These are phyloP conservation scores for Peronospora tabacina DNA, from an alignment of 352 stramenopile species.

Conservation along the genomic window DNA sequence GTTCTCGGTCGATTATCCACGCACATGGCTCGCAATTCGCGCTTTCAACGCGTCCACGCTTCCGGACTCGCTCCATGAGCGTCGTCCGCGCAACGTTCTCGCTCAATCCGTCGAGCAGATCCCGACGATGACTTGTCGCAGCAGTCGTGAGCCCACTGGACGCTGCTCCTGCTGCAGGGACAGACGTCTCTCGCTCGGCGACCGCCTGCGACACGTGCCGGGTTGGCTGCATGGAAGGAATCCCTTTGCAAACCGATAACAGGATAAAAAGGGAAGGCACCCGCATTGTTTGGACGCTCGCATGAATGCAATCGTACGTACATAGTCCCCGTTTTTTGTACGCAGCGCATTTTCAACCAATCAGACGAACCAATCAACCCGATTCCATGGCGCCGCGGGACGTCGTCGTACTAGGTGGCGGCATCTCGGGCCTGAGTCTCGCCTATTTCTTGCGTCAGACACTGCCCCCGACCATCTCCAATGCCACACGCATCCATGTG, in stretches of 20 bases:
- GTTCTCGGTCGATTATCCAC: not conserved
- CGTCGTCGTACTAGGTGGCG: slow-evolving; percentile 76
- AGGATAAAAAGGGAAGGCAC: not conserved
- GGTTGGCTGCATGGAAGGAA: not conserved
- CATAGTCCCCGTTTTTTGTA: no score
- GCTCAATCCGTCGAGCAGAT: slow-evolving; percentile 27
- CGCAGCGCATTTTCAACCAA: slow-evolving; percentile 16
- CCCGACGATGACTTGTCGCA: slow-evolving; percentile 18
- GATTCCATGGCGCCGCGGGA: slow-evolving; percentile 24
- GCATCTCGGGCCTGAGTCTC: slow-evolving; percentile 70
- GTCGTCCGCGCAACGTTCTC: slow-evolving; percentile 27
- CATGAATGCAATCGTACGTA: no score
- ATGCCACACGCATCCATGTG: slow-evolving; percentile 51
- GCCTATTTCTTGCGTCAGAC: slow-evolving; percentile 68
- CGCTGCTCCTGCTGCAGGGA: not conserved
- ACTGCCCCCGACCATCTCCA: slow-evolving; percentile 23
- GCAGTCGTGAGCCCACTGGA: not conserved
- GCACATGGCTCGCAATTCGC: slow-evolving; percentile 33
- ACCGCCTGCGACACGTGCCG: slow-evolving; percentile 26
- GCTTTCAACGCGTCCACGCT: slow-evolving; percentile 64
- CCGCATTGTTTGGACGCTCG: no score
- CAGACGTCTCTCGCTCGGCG: slow-evolving; percentile 14
- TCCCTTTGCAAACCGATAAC: not conserved
- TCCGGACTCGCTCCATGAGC: slow-evolving; percentile 45
- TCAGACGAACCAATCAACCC: not conserved